Evolutionary conservation across 306 rosid genomes (phyloP).

Genomic region (Spatholobus suberectus): DNA sequence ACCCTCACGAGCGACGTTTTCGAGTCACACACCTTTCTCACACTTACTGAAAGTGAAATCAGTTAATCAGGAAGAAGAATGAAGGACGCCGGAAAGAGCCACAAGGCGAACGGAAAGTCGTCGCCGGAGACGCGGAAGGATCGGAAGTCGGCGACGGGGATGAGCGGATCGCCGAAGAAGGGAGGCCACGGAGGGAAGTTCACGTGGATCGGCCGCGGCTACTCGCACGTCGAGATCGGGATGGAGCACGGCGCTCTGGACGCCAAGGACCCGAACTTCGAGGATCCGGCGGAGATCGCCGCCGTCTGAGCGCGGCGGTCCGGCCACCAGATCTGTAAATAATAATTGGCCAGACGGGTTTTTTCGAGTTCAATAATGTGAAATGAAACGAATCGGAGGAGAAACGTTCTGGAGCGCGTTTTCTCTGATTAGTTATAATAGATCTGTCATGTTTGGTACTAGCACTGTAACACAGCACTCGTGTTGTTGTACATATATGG

Average conservation of each 20-base stretch:
- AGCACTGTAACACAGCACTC: too few relatives aligned
- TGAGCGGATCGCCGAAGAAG: conserved; percentile 92
- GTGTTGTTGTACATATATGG: conserved; percentile 12
- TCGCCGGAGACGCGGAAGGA: conserved; percentile 64
- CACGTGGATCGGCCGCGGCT: conserved; percentile 80
- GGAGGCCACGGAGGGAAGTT: conserved; percentile 95
- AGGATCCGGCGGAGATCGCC: conserved; percentile 62
- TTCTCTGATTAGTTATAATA: background rate
- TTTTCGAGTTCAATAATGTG: conserved; percentile 9
- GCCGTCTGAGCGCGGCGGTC: conserved; percentile 53
- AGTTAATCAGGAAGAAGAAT: conserved; percentile 10
- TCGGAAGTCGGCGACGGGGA: conserved; percentile 79
- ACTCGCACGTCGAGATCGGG: conserved; percentile 59
- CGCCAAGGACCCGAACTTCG: conserved; percentile 83
- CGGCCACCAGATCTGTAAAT: conserved; percentile 9
- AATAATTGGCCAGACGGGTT: background rate
- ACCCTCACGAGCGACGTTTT: background rate
- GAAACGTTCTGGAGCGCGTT: background rate
- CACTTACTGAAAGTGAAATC: background rate
- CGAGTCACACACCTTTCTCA: background rate
- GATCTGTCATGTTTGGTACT: background rate
- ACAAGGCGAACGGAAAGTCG: conserved; percentile 55
- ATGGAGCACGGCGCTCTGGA: conserved; percentile 52
- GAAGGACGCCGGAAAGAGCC: conserved; percentile 70
- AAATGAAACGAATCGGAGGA: background rate